A percentile compares a stretch with the other conserved stretches of the same genome.
phyloP scores from a whole-genome alignment of 2,329 filamentous ascomycete species.

The Aspergillus pseudotamarii region DNA sequence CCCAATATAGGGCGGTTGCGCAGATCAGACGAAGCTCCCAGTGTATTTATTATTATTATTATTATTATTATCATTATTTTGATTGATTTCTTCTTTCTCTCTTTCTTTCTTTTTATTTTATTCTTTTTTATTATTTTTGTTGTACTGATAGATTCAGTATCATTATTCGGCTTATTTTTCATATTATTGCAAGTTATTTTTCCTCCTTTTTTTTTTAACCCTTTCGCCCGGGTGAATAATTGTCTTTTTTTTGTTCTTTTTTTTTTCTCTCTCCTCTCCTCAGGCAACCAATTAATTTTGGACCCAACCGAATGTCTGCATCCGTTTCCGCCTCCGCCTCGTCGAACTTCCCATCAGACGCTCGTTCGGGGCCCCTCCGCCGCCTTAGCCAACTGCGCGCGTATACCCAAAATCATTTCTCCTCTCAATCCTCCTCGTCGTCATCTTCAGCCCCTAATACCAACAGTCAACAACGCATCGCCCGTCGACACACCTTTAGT shows the following conservation, averaged over 20 bases:
- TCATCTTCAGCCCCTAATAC: constrained; percentile 23
- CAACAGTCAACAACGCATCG: constrained; percentile 31
- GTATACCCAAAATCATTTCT: constrained; percentile 39
- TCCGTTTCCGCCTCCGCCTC: constrained; percentile 42
- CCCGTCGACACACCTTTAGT: constrained; percentile 38
- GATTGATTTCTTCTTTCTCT: background rate
- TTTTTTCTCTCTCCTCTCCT: background rate
- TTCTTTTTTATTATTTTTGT: background rate
- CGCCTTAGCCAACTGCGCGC: constrained; percentile 45
- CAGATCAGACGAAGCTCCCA: constrained; percentile 17
- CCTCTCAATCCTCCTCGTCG: constrained; percentile 25
- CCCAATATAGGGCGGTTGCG: constrained; percentile 16
- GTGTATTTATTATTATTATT: background rate
- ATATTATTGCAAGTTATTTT: background rate
- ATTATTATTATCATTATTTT: background rate
- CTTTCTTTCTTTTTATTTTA: background rate
- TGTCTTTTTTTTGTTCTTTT: background rate
- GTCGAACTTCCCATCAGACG: constrained; percentile 31
- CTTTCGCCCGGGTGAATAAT: background rate
- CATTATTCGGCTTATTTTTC: background rate
- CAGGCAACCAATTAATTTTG: constrained; percentile 1
- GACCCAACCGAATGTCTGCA: constrained; percentile 28
- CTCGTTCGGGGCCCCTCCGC: constrained; percentile 40
- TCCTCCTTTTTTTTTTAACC: background rate
- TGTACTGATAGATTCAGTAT: background rate